Percentiles rank a stretch among this genome's conserved stretches.
Evolutionary conservation across 257 asterid species (phyloP).

Genomic region (Solanum commersonii): DNA sequence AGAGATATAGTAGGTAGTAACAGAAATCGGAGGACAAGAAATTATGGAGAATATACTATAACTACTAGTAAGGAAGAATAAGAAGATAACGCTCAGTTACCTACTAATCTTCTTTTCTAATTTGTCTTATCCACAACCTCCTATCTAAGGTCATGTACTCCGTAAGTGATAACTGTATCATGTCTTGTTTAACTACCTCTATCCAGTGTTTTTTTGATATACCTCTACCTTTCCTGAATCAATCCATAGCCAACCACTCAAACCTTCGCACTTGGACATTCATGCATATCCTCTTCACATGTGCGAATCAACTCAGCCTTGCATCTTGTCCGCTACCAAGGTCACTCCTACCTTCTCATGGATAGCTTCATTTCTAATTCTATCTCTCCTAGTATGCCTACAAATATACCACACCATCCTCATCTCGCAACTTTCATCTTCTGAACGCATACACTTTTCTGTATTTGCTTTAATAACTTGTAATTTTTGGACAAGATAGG

Average conservation of each 20-base stretch:
- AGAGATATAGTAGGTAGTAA: not conserved
- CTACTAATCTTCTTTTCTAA: not conserved
- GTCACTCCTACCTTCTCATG: not conserved
- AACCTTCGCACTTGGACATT: not conserved
- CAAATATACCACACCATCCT: not conserved
- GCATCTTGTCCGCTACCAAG: not conserved
- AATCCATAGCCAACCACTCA: not conserved
- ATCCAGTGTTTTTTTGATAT: not conserved
- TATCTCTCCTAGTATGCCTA: not conserved
- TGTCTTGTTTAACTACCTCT: not conserved
- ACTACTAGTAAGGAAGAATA: not conserved
- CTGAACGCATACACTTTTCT: not conserved
- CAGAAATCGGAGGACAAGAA: not conserved
- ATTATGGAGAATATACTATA: not conserved
- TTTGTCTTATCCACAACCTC: not conserved
- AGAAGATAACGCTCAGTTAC: not conserved
- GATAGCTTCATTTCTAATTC: not conserved
- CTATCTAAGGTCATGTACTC: not conserved
- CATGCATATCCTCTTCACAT: not conserved
- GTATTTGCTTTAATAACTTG: not conserved
- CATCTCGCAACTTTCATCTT: not conserved
- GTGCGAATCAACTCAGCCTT: accelerated
- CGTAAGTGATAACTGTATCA: accelerated
- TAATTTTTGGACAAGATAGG: not conserved
- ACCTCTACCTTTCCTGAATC: not conserved